Evolutionary conservation across 176 grass and related monocot genomes (phyloP).

Genomic region (Triticum urartu): DNA sequence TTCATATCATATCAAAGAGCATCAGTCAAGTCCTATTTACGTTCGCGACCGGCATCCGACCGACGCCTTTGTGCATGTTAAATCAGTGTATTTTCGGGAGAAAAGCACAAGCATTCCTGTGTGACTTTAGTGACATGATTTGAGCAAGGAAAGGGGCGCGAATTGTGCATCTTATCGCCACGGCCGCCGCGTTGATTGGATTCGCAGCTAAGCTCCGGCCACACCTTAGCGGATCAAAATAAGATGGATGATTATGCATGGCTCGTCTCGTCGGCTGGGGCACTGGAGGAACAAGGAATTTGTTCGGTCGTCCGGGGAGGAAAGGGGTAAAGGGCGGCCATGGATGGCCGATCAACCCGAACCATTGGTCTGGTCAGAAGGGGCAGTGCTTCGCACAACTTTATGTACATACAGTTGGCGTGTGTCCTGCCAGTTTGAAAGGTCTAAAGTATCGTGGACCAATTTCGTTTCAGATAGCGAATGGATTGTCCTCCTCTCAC

Average conservation of each 20-base stretch:
- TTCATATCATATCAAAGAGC: not conserved
- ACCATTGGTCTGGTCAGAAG: slow-evolving; percentile 33
- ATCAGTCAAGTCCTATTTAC: not conserved
- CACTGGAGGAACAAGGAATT: slow-evolving; percentile 12
- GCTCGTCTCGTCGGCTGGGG: not conserved
- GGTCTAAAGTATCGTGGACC: not conserved
- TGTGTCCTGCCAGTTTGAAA: not conserved
- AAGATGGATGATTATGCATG: slow-evolving; percentile 11
- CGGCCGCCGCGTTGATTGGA: slow-evolving; percentile 4
- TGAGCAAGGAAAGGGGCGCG: not conserved
- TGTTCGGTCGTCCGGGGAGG: slow-evolving; percentile 8
- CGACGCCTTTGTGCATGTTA: not conserved
- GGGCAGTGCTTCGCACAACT: not conserved
- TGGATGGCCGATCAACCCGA: not conserved
- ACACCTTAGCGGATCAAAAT: slow-evolving; percentile 17
- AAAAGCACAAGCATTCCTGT: not conserved
- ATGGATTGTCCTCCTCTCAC: slow-evolving; percentile 8
- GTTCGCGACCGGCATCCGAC: not conserved
- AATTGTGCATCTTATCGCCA: not conserved
- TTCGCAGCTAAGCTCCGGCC: slow-evolving; percentile 17
- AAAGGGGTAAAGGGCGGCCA: slow-evolving; percentile 8
- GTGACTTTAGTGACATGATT: not conserved
- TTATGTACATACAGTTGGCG: not conserved
- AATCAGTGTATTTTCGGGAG: not conserved
- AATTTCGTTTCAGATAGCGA: not conserved